Base-by-base conservation (phyloP, 768 basidiomycete species). In the Dacryopinax spathularia region DNA sequence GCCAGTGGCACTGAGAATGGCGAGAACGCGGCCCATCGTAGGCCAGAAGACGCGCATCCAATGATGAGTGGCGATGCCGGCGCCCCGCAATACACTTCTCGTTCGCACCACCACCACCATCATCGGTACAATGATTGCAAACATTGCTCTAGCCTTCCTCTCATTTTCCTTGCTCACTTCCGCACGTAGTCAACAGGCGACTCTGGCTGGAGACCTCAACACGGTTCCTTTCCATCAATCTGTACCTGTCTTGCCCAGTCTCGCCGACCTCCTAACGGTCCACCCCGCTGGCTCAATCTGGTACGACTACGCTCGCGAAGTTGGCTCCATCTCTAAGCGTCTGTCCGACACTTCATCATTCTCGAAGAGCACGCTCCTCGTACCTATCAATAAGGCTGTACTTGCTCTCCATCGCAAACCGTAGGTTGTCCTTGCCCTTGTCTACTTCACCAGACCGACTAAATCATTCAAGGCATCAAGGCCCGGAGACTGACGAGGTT, bases 331-430 rank as follows among this genome's bases (percentile, higher is more conserved):
- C n/a, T 39, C 56, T 33, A 1, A n/a, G 7, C 25, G 65, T 4
- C 56, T 65, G 13, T 29, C 41, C 16, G 66, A 65, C 39, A 29
- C 31, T 1, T 33, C 65, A 13, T 62, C 35, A 31, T 63, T 63
- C n/a, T 63, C 69, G 1, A 76, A 73, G 6, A 73, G 76, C 62
- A 90, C 90, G 0, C 61, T 94, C 10, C 79, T 95, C 41, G 90
- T 86, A 3, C 91, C 91, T 0, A 89, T 87, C 27, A 93, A 95
- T 73, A 88, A 86, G 72, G 91, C 90, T 9, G 83, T 93, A 16
- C 89, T 91, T 82, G 84, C 85, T 2, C 75, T 92, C 62, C 72
- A 84, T 1, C 76, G 84, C 69, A 92, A 93, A 74, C 91, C 91
- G 89, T 93, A 74, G 75, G 88, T 78, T 33, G 27, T 29, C 22